phyloP scores from a whole-genome alignment of 2,329 filamentous ascomycete genomes.

The Fusarium sp. region DNA sequence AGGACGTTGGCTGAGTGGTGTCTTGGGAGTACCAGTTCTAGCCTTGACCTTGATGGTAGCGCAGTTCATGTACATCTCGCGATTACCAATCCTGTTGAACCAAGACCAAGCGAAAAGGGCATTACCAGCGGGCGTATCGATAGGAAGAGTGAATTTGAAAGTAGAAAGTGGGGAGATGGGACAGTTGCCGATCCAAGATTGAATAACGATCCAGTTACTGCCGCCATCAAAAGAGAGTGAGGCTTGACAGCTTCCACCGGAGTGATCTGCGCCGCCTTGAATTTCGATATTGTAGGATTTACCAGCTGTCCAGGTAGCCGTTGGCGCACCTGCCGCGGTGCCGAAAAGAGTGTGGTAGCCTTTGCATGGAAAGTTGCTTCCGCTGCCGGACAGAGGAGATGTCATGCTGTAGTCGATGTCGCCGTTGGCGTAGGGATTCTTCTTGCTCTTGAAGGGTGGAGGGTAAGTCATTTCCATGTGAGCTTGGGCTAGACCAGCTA shows the following conservation, averaged over 20 bases:
- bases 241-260: conserved; percentile 80
- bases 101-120: conserved; percentile 80
- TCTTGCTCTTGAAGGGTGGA: conserved; percentile 63
- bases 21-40: conserved; percentile 41
- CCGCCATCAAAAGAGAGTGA: conserved; percentile 79
- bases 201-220: conserved; percentile 72
- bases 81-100: conserved; percentile 80
- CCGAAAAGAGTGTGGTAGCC: conserved; percentile 63
- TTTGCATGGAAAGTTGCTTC: conserved; percentile 81
- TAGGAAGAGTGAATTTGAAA: conserved; percentile 74
- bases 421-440: conserved; percentile 57
- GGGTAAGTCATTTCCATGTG: conserved; percentile 68
- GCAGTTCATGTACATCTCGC: conserved; percentile 90
- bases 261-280: conserved; percentile 69
- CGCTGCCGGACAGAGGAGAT: conserved; percentile 68
- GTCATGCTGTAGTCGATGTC: conserved; percentile 78
- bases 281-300: conserved; percentile 71
- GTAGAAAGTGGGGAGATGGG: conserved; percentile 56
- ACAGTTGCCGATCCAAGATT: conserved; percentile 66
- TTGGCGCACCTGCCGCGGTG: conserved; percentile 60
- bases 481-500: conserved; percentile 57
- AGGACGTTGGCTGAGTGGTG: conserved; percentile 66
- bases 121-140: conserved; percentile 54
- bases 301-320: conserved; percentile 72
- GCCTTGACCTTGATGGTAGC: conserved; percentile 72